Conservation (phyloP, 371 early-diverging fungal species). For the Mortierella sp. region DNA sequence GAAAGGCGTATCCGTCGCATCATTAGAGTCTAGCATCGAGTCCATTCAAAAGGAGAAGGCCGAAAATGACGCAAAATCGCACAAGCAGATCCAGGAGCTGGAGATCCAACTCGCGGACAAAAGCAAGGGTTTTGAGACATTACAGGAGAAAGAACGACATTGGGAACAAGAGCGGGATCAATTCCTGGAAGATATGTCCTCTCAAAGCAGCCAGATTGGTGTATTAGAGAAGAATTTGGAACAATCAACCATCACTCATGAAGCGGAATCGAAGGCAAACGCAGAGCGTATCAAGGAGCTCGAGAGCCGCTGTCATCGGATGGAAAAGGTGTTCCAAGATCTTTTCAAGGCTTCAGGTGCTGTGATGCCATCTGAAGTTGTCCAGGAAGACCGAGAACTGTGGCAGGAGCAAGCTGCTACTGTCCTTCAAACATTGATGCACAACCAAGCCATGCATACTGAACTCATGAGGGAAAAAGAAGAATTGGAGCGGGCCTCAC, state of each 20-base stretch:
- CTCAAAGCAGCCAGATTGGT: slow-evolving; percentile 4
- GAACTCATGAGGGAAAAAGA: slow-evolving; percentile 24
- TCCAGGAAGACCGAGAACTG: not conserved
- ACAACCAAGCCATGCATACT: slow-evolving; percentile 25
- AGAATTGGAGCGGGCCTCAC: not conserved
- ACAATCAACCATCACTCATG: not conserved
- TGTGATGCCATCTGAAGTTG: not conserved
- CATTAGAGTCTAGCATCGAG: slow-evolving; percentile 17
- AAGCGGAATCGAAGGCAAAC: slow-evolving; percentile 15
- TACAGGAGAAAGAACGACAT: slow-evolving; percentile 18
- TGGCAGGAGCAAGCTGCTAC: slow-evolving; percentile 29
- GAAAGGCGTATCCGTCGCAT: slow-evolving; percentile 12
- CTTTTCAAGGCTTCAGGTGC: slow-evolving; percentile 23
- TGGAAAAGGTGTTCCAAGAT: slow-evolving; percentile 31
- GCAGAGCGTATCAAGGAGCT: slow-evolving; percentile 19
- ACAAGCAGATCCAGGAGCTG: slow-evolving; percentile 24
- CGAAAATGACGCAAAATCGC: slow-evolving; percentile 6
- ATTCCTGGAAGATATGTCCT: slow-evolving; percentile 4
- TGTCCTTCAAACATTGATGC: slow-evolving; percentile 11
- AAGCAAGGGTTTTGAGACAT: slow-evolving; percentile 20
- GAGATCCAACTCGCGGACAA: slow-evolving; percentile 12
- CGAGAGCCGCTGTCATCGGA: slow-evolving; percentile 22
- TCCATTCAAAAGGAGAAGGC: slow-evolving; percentile 11
- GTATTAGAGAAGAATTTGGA: slow-evolving; percentile 16
- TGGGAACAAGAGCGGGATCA: slow-evolving; percentile 23